Conservation (phyloP, 2,329 filamentous ascomycete genomes). For the Hirsutella minnesotensis region DNA sequence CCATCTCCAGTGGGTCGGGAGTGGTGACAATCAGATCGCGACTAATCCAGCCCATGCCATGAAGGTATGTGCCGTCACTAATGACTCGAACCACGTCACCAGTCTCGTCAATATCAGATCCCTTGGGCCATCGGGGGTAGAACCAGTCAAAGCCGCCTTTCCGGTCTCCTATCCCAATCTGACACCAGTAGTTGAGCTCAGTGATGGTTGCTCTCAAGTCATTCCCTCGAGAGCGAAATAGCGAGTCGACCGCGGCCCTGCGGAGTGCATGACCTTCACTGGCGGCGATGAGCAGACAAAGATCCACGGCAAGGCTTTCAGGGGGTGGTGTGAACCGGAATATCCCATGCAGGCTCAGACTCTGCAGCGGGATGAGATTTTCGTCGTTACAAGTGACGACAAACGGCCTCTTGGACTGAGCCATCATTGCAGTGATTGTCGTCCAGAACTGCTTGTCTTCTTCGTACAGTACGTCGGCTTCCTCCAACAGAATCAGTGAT, state of each 20-base stretch:
- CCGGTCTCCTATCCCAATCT: conserved; percentile 84
- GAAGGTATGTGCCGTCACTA: conserved; percentile 66
- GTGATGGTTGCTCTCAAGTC: conserved; percentile 74
- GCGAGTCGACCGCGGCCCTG: conserved; percentile 50
- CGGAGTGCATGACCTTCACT: conserved; percentile 76
- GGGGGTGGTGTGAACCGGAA: conserved; percentile 63
- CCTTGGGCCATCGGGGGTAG: conserved; percentile 62
- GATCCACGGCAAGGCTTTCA: conserved; percentile 58
- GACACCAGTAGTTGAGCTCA: conserved; percentile 93
- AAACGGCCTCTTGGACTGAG: conserved; percentile 80
- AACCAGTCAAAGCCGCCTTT: conserved; percentile 88
- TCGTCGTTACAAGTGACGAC: conserved; percentile 95
- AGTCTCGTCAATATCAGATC: conserved; percentile 54
- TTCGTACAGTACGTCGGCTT: conserved; percentile 86
- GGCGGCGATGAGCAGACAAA: conserved; percentile 71
- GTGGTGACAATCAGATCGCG: conserved; percentile 41
- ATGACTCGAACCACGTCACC: conserved; percentile 64
- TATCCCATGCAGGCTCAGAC: conserved; percentile 72
- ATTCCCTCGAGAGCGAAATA: conserved; percentile 56
- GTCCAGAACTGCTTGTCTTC: conserved; percentile 94
- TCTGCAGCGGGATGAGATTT: conserved; percentile 61
- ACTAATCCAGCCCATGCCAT: conserved; percentile 67
- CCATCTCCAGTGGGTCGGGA: conserved; percentile 26
- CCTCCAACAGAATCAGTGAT: conserved; percentile 86
- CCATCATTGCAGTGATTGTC: conserved; percentile 65